Base-by-base conservation (phyloP, 2,329 filamentous ascomycete species). In the Arthrinium puccinioides region DNA sequence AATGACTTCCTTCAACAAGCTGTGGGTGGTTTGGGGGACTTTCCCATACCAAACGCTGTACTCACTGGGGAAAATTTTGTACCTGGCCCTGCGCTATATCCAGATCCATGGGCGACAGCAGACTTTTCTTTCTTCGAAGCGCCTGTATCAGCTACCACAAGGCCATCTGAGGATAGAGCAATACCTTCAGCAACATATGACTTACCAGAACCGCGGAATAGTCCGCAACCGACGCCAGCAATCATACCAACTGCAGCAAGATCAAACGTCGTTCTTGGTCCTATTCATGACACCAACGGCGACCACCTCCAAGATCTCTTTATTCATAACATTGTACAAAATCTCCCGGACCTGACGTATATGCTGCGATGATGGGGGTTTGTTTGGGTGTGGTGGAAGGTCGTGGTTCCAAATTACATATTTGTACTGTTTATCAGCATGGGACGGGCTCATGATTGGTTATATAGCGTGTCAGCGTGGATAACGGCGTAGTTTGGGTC, bases 291-390 rank as follows among this genome's bases (percentile, higher is more conserved):
- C 7, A 15, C 21, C 11, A 30, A 32, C 15, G 26, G 29, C 11
- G 34, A 43, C 14, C 37, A 44, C 8, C 45, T 57, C 23, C 54
- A 63, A 14, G 57, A 61, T 11, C 49, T 54, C 14, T 45, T 57
- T 13, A 52, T 63, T 34, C 49, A 51, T 11, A 48, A 44, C 21
- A 60, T 69, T 34, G 42, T 69, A 23, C 49, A 50, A 32, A 54
- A 51, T 35, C 50, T 69, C 15, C 66, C 66, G 4, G 62, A 69
- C 48, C 48, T 69, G 26, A 64, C 66, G 15, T 69, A 69, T 39
- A 69, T 69, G 66, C 45, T 69, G 43, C 55, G 56, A 46, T 69
- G 14, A 47, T 23, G 8, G 9, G 35, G 13, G 16, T 7, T 16
- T 15, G 16, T 21, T 29, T 23, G 19, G 24, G 25, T 13, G 16